A percentile compares a stretch with the other conserved stretches of the same genome.
These are phyloP conservation scores for Solanum appendiculatum DNA, from an alignment of 257 asterid genomes.

Conservation along the genomic window DNA sequence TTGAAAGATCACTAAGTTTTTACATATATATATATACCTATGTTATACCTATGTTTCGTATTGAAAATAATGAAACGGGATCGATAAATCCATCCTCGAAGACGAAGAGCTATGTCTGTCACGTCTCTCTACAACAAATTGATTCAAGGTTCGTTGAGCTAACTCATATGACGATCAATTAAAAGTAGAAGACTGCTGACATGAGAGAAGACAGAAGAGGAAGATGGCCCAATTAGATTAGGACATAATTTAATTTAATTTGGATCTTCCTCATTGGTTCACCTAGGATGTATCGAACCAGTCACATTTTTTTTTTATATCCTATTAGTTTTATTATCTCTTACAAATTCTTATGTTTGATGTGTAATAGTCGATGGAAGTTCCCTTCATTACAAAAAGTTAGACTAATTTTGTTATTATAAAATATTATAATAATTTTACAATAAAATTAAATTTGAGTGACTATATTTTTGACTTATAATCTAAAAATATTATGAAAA, in stretches of 20 bases:
- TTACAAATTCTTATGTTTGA: background rate
- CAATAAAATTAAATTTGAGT: background rate
- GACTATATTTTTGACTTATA: background rate
- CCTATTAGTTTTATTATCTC: background rate
- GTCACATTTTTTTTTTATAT: background rate
- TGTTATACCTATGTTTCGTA: too few species aligned
- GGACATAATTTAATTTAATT: background rate
- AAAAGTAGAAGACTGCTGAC: background rate
- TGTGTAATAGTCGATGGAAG: background rate
- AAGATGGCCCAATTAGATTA: background rate
- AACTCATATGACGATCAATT: background rate
- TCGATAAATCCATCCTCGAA: background rate
- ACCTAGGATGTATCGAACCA: background rate
- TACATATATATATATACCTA: too few species aligned
- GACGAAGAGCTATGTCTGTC: background rate
- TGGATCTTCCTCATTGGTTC: background rate
- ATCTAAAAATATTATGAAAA: too few species aligned
- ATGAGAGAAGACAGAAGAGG: background rate
- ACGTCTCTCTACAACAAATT: background rate
- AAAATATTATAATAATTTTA: too few species aligned
- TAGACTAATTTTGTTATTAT: too few species aligned
- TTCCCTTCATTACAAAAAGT: background rate
- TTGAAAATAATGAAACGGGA: background rate
- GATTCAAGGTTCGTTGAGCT: background rate
- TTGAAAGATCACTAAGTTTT: too few species aligned